A percentile compares a stretch with the other conserved stretches of the same genome.
These are phyloP conservation scores for Mucor piriformis DNA, from an alignment of 371 early-diverging fungal genomes.

Conservation along the genomic window DNA sequence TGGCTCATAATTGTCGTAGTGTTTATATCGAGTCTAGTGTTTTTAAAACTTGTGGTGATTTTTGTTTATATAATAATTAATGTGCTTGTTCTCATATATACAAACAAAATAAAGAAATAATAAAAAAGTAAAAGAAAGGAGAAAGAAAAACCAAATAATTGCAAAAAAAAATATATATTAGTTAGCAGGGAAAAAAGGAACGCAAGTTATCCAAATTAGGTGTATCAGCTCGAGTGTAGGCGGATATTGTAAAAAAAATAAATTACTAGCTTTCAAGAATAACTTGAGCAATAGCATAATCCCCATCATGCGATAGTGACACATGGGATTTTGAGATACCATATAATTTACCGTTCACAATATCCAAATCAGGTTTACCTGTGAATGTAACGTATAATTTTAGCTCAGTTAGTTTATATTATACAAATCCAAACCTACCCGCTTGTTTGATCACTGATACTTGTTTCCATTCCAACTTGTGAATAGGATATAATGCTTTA, in stretches of 20 bases:
- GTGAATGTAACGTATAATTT: neutral
- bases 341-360: constrained; percentile 38
- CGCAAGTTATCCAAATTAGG: constrained; percentile 26
- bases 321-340: constrained; percentile 52
- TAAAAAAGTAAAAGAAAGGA: constrained; percentile 5
- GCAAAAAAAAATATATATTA: constrained; percentile 9
- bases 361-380: constrained; percentile 56
- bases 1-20: constrained; percentile 1
- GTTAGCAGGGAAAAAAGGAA: constrained; percentile 14
- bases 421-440: constrained; percentile 18
- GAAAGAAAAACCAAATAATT: neutral
- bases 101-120: neutral
- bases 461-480: constrained; percentile 67
- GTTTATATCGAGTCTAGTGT: neutral
- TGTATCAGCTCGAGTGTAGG: constrained; percentile 15
- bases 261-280: constrained; percentile 44
- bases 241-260: neutral
- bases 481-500: constrained; percentile 65
- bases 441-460: constrained; percentile 55
- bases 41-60: neutral
- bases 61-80: neutral
- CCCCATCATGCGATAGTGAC: constrained; percentile 69
- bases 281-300: constrained; percentile 67
- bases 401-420: neutral
- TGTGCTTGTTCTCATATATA: neutral